Percentiles rank a stretch among this genome's conserved stretches.
Evolutionary conservation across 2,329 filamentous ascomycete genomes (phyloP).

Genomic region (Zarea fungicola): DNA sequence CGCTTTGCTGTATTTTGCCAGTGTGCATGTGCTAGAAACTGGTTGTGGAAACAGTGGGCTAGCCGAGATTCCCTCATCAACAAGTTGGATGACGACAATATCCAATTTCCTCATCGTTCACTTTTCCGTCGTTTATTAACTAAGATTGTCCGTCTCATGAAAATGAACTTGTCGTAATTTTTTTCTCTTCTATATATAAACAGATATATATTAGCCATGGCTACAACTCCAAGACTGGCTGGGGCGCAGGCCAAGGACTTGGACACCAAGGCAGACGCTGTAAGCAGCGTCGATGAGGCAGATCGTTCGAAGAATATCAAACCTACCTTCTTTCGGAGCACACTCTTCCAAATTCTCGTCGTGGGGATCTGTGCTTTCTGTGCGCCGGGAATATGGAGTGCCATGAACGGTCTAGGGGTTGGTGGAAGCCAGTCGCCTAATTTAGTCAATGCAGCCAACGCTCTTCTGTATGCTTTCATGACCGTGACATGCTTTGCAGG

Average conservation of each 20-base stretch:
- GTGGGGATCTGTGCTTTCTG: conserved; percentile 36
- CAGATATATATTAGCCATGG: too few species aligned
- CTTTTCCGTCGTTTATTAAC: too few species aligned
- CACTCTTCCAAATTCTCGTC: conserved; percentile 34
- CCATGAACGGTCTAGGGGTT: conserved; percentile 33
- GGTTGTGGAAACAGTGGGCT: too few species aligned
- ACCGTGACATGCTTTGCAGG: conserved; percentile 37
- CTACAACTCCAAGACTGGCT: too few species aligned
- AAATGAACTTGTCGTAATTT: too few species aligned
- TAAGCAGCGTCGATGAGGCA: not conserved
- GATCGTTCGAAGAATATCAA: not conserved
- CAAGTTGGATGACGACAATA: too few species aligned
- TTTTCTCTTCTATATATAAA: too few species aligned
- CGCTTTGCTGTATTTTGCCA: too few species aligned
- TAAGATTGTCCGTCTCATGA: too few species aligned
- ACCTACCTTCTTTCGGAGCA: conserved; percentile 21
- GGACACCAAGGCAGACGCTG: not conserved
- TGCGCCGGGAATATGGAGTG: conserved; percentile 37
- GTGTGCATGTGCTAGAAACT: too few species aligned
- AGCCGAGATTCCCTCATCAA: too few species aligned
- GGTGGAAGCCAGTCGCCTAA: conserved; percentile 37
- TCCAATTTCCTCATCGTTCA: too few species aligned
- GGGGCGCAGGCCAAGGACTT: not conserved
- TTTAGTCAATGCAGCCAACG: conserved; percentile 40
- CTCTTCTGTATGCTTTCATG: conserved; percentile 40